Evolutionary conservation across 1,284 basidiomycete genomes (phyloP), one percentile per base, ranked within the genome.

Genomic region (Ustilago shanxiensis): DNA sequence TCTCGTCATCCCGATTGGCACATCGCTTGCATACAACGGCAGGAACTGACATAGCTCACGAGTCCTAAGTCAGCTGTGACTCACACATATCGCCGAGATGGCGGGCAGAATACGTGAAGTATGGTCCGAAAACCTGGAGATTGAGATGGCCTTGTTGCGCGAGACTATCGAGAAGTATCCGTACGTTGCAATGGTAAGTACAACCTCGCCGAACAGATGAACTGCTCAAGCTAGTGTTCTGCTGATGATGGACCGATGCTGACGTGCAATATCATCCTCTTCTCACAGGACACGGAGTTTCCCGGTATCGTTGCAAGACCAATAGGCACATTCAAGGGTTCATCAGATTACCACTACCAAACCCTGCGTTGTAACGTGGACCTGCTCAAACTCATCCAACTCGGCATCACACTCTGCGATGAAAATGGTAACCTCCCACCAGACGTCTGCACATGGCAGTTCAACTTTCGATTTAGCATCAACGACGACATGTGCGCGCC

Each of bases 341-440:
- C 94, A 13, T 95, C 95, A 18, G 96, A 99, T 87, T 98, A 98
- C 85, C 96, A 99, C 88, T 99, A 98, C 87, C 96, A 99, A 87
- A 99, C 97, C 5, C 95, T 99, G 92, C 91, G 96, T 75, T 86
- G 85, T 61, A 99, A 99, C 87, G 97, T 99, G 83, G 96, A 99
- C 89, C 89, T 99, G 62, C 90, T 99, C 82, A 95, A 95, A 88
- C 94, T 98, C 87, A 98, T 99, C 64, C 96, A 99, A 88, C 91
- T 99, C 66, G 96, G 96, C 9, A 90, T 99, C 78, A 98, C 96
- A 2, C 88, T 99, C 41, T 93, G 93, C 57, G 95, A 99, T 86
- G 95, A 95, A 86, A 90, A 97, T 33, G 96, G 96, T 8, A 92
- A 95, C 83, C 91, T 92, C 66, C 94, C 95, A 16, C 85, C 85